These are phyloP conservation scores for Limonium bicolor DNA, from an alignment of 148 eudicot genomes.

Conservation along the genomic window DNA sequence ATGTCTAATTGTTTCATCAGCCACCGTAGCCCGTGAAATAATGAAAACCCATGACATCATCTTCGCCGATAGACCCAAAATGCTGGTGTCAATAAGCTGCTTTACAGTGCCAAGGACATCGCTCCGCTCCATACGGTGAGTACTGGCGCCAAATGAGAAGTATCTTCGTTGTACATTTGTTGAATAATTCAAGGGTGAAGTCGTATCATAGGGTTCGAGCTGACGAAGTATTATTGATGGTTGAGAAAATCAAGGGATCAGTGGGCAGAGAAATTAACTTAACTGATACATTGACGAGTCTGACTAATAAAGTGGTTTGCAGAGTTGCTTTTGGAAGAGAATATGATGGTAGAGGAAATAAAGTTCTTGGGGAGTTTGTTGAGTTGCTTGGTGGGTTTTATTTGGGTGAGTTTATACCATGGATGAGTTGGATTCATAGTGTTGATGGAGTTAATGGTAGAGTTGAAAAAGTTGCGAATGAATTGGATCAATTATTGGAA, in stretches of 20 bases:
- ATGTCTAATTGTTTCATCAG: conserved; percentile 35
- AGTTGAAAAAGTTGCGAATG: conserved; percentile 26
- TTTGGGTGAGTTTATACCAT: conserved; percentile 27
- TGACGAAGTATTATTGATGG: conserved; percentile 23
- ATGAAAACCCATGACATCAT: conserved; percentile 32
- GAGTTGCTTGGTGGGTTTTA: conserved; percentile 23
- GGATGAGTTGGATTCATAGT: conserved; percentile 45
- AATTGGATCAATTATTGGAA: conserved; percentile 43
- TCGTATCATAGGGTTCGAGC: conserved; percentile 21
- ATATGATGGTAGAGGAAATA: conserved; percentile 32
- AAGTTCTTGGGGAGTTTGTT: conserved; percentile 17
- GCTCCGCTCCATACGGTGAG: conserved; percentile 29
- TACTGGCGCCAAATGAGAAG: conserved; percentile 39
- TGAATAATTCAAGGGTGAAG: conserved; percentile 32
- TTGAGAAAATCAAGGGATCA: conserved; percentile 18
- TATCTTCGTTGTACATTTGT: conserved; percentile 26
- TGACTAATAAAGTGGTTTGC: conserved; percentile 42
- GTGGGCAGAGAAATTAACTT: conserved; percentile 19
- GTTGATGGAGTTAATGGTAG: conserved; percentile 34
- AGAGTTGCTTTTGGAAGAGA: conserved; percentile 57
- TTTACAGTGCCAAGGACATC: conserved; percentile 22
- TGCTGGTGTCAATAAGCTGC: conserved; percentile 9
- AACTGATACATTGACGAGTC: conserved; percentile 18
- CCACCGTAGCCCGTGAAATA: conserved; percentile 29
- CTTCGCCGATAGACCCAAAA: conserved; percentile 28